Conservation (phyloP, 352 stramenopile genomes). For the Pythium guiyangense region DNA sequence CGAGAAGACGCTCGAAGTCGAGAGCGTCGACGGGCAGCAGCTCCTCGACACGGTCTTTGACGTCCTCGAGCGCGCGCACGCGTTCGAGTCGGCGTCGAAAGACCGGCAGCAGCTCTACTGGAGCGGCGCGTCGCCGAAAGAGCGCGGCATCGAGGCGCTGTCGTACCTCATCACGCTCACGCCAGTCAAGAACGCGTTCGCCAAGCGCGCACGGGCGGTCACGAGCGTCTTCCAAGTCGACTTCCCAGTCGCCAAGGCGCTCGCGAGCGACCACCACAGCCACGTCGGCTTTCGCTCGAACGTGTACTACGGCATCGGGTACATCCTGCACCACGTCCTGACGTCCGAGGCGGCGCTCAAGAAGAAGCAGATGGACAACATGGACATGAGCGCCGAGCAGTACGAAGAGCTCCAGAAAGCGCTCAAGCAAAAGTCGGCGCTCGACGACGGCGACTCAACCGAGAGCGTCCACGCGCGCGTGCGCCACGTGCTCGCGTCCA, state of each 20-base stretch:
- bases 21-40: slow-evolving; percentile 53
- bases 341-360: slow-evolving; percentile 93
- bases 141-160: slow-evolving; percentile 76
- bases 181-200: slow-evolving; percentile 72
- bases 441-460: slow-evolving; percentile 87
- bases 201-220: slow-evolving; percentile 46
- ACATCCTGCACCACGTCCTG: slow-evolving; percentile 92
- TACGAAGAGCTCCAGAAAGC: slow-evolving; percentile 97
- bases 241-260: slow-evolving; percentile 31
- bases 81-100: slow-evolving; percentile 33
- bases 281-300: slow-evolving; percentile 72
- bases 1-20: slow-evolving; percentile 74
- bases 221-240: slow-evolving; percentile 69
- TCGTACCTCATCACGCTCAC: slow-evolving; percentile 86
- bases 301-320: slow-evolving; percentile 92
- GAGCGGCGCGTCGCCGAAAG: slow-evolving; percentile 70
- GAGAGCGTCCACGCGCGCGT: slow-evolving; percentile 71
- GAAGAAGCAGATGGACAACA: slow-evolving; percentile 94
- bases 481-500: slow-evolving; percentile 36
- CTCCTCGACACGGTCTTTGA: slow-evolving; percentile 73
- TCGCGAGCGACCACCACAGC: slow-evolving; percentile 20
- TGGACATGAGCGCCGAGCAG: slow-evolving; percentile 96
- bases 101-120: slow-evolving; percentile 43
- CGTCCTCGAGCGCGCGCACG: slow-evolving; percentile 58
- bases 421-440: slow-evolving; percentile 91